Conservation (phyloP, 768 basidiomycete genomes). For the Tricholoma bakamatsutake region DNA sequence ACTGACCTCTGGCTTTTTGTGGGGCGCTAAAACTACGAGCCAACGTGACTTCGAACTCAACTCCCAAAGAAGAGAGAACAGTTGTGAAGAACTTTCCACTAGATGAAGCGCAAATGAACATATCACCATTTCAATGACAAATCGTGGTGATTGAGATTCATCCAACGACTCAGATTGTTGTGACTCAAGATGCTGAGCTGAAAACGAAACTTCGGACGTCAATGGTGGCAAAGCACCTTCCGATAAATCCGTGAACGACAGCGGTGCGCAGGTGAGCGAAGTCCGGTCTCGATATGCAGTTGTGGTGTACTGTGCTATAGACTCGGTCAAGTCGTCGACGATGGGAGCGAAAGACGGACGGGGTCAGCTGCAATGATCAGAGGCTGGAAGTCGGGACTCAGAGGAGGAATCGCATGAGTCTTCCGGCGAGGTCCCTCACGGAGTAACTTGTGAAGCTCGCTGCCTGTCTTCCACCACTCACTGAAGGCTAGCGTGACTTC, state of each 20-base stretch:
- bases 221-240: slow-evolving; percentile 43
- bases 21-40: slow-evolving; percentile 67
- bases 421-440: slow-evolving; percentile 12
- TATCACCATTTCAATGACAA: slow-evolving; percentile 51
- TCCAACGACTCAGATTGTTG: background rate
- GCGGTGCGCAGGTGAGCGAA: slow-evolving; percentile 43
- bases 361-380: slow-evolving; percentile 46
- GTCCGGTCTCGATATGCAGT: slow-evolving; percentile 54
- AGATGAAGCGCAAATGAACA: slow-evolving; percentile 77
- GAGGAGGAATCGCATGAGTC: slow-evolving; percentile 19
- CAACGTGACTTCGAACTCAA: slow-evolving; percentile 55
- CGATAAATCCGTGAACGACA: slow-evolving; percentile 61
- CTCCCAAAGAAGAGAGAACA: slow-evolving; percentile 62
- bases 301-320: slow-evolving; percentile 45
- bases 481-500: slow-evolving; percentile 55
- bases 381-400: slow-evolving; percentile 28
- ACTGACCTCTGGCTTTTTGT: slow-evolving; percentile 69
- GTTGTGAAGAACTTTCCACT: slow-evolving; percentile 49
- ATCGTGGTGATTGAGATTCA: background rate
- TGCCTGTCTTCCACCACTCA: slow-evolving; percentile 53
- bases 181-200: background rate
- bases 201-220: slow-evolving; percentile 12
- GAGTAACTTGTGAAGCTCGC: slow-evolving; percentile 13
- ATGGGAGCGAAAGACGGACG: slow-evolving; percentile 26
- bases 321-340: background rate